Conservation (phyloP, 768 basidiomycete species). For the Leucocoprinus leucothites region DNA sequence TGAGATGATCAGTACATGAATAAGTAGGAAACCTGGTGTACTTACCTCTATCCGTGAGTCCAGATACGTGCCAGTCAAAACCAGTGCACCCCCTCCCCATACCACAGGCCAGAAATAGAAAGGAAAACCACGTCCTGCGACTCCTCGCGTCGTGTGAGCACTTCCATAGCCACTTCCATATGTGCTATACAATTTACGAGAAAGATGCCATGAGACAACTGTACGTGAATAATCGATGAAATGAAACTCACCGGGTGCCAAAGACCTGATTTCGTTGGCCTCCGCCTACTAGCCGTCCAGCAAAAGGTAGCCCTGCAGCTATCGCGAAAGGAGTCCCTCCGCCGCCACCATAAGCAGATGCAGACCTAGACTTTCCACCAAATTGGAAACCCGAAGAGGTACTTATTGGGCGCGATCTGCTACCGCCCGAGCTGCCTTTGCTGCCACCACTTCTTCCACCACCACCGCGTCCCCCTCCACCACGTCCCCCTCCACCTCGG, state of each 20-base stretch:
- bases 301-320: slow-evolving; percentile 37
- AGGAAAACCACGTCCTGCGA: slow-evolving; percentile 48
- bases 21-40: too few species aligned
- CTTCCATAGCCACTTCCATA: slow-evolving; percentile 62
- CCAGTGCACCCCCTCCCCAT: slow-evolving; percentile 33
- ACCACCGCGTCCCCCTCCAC: background rate
- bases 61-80: slow-evolving; percentile 15
- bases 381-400: background rate
- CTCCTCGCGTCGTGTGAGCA: slow-evolving; percentile 30
- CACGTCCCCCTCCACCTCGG: background rate
- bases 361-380: background rate
- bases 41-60: slow-evolving; percentile 34
- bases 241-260: slow-evolving; percentile 35
- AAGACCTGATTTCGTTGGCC: slow-evolving; percentile 39
- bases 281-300: slow-evolving; percentile 47
- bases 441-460: background rate
- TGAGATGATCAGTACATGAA: too few species aligned
- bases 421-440: slow-evolving; percentile 2
- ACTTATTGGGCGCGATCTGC: background rate
- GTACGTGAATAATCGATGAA: background rate
- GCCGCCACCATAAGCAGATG: slow-evolving; percentile 10
- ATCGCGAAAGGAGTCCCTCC: slow-evolving; percentile 30
- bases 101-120: slow-evolving; percentile 62
- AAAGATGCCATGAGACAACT: too few species aligned
- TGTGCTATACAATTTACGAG: slow-evolving; percentile 26